Percentiles rank a stretch among this genome's conserved stretches.
Evolutionary conservation across 441 rosid species (phyloP).

Genomic region (Raphanus hybrid): DNA sequence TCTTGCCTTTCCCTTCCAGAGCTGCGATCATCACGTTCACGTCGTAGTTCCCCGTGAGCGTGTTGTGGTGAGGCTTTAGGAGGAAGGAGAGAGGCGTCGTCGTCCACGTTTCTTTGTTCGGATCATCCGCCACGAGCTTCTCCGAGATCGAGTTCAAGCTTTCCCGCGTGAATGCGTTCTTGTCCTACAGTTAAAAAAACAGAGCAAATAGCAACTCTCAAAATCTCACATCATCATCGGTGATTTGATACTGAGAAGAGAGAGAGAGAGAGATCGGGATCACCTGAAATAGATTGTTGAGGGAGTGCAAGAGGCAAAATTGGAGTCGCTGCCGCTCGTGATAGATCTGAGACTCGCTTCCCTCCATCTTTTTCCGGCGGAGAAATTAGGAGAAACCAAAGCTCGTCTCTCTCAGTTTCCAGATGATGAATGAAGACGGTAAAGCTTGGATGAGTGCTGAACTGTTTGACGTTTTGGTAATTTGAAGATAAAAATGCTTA

Average conservation of each 20-base stretch:
- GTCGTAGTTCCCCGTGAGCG: conserved; percentile 82
- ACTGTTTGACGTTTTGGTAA: neutral
- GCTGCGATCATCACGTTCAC: conserved; percentile 84
- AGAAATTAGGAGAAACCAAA: conserved; percentile 1
- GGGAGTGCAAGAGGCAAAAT: conserved; percentile 84
- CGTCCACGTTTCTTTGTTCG: conserved; percentile 66
- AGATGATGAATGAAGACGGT: neutral
- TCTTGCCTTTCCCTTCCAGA: conserved; percentile 67
- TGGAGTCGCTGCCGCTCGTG: conserved; percentile 89
- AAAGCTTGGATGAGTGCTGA: neutral
- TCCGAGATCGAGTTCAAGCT: conserved; percentile 69
- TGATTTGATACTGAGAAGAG: neutral
- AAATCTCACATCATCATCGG: neutral
- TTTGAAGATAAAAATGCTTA: too few species aligned
- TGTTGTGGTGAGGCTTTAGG: conserved; percentile 84
- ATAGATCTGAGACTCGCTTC: conserved; percentile 51
- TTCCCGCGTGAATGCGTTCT: conserved; percentile 67
- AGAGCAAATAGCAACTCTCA: neutral
- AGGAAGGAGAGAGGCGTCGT: conserved; percentile 74
- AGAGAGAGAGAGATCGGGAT: neutral
- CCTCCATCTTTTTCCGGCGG: conserved; percentile 44
- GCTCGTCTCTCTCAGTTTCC: neutral
- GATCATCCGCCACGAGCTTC: conserved; percentile 66
- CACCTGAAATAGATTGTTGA: conserved; percentile 96
- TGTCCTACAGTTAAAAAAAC: conserved; percentile 46